Evolutionary conservation across 2,329 filamentous ascomycete genomes (phyloP), one percentile per base, ranked within the genome.

Genomic region (Nemania abortiva): DNA sequence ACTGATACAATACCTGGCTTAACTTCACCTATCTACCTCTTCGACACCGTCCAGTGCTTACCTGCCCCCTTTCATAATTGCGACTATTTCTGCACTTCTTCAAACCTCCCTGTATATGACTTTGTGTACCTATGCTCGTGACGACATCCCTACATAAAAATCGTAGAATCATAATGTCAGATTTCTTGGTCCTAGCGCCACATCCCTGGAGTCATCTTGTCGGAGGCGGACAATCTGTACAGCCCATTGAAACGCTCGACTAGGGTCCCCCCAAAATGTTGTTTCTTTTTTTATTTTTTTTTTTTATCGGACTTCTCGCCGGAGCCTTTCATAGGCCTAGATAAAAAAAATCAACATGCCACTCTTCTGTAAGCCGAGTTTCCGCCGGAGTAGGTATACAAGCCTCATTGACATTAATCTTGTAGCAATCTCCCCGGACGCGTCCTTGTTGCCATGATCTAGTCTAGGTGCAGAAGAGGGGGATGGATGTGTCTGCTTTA

Each of bases 261-360:
- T 24, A 6, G 34, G 37, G 20, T 54, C 13, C 31, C 34, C 53
- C 54, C 24, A 29, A 56, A 6, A 6, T 1, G 1, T 6, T 5
- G 13, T 59, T 55, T 58, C 47, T 45, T 55, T 59, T 54, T 49
- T 29, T 39, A 22, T 9, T 9, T 13, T 3, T 24, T n/a, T n/a
- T n/a, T n/a, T n/a, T n/a, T n/a, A n/a, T n/a, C n/a, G n/a, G 9
- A 39, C 52, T 6, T 22, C 54, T 63, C 59, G 55, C 63, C 39
- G 22, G 57, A 65, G 29, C 31, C 39, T 63, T 39, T 13, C 18
- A 42, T 11, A 47, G 42, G 42, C n/a, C 42, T 20, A 47, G 42
- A 47, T 47, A 2, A 18, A 47, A 7, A 7, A 47, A 20, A 47
- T 47, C 18, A 47, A 20, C 24, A 45, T 20, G 3, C 1, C 15